Conservation (phyloP, 768 basidiomycete species). For the Rhizopogon vinicolor region DNA sequence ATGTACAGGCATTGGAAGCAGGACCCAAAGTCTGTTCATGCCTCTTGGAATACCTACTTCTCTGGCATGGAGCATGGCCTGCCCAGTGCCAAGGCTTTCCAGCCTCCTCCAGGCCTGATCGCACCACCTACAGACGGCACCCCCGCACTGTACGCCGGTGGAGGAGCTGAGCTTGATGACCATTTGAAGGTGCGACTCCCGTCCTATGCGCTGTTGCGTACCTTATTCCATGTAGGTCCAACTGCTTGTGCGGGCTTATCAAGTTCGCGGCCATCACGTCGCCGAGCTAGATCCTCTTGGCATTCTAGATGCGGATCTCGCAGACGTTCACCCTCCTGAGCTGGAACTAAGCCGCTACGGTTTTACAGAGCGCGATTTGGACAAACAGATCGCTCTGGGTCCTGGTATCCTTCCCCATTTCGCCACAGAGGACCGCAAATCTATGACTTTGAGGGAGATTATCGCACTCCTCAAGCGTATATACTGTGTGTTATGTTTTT, state of each 20-base stretch:
- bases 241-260: conserved; percentile 96
- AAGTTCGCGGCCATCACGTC: conserved; percentile 96
- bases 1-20: conserved; percentile 93
- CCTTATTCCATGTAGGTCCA: conserved; percentile 60
- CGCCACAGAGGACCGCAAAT: conserved; percentile 76
- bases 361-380: conserved; percentile 90
- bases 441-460: conserved; percentile 89
- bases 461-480: conserved; percentile 88
- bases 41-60: conserved; percentile 94
- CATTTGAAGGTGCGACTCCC: conserved; percentile 76
- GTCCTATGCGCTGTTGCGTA: background rate
- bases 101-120: conserved; percentile 72
- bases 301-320: conserved; percentile 86
- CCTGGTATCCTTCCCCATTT: conserved; percentile 97
- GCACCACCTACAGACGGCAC: conserved; percentile 75
- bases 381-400: conserved; percentile 91
- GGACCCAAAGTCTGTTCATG: conserved; percentile 89
- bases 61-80: conserved; percentile 88
- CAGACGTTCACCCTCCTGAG: conserved; percentile 75
- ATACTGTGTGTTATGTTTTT: conserved; percentile 65
- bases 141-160: conserved; percentile 63
- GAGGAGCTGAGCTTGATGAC: conserved; percentile 80
- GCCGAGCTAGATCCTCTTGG: conserved; percentile 96
- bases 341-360: conserved; percentile 93
- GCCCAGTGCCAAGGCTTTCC: conserved; percentile 74